These are phyloP conservation scores for Mycena metata DNA, from an alignment of 768 basidiomycete genomes.

Conservation along the genomic window DNA sequence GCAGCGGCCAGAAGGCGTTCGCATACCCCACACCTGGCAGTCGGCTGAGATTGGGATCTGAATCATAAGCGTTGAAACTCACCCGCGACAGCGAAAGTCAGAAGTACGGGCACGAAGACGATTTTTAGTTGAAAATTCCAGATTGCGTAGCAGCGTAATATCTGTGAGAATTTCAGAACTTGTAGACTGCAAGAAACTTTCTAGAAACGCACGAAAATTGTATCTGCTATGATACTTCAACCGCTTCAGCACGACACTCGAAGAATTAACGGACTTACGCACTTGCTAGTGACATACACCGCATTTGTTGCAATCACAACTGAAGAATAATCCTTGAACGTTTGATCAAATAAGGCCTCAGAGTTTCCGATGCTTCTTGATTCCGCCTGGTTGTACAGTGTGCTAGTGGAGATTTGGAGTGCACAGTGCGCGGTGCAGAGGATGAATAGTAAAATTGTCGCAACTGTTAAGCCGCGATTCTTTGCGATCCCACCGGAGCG, in stretches of 20 bases:
- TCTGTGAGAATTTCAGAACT: too few species aligned
- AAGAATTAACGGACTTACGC: slow-evolving; percentile 6
- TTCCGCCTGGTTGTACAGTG: too few species aligned
- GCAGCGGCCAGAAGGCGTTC: slow-evolving; percentile 13
- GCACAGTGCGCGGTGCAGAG: slow-evolving; percentile 9
- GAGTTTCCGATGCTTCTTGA: too few species aligned
- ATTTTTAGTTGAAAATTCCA: slow-evolving; percentile 16
- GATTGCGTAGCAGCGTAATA: too few species aligned
- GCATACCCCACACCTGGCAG: slow-evolving; percentile 9
- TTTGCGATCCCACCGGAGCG: background rate
- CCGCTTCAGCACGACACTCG: slow-evolving; percentile 10
- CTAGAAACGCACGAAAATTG: too few species aligned
- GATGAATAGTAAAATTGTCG: slow-evolving; percentile 4
- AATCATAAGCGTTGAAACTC: background rate
- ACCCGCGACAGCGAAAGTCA: slow-evolving; percentile 17
- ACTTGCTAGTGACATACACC: slow-evolving; percentile 23
- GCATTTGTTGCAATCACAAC: too few species aligned
- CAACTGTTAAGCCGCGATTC: slow-evolving; percentile 10
- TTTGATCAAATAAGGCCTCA: too few species aligned
- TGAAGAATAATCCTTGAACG: too few species aligned
- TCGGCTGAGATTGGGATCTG: background rate
- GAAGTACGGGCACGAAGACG: slow-evolving; percentile 8
- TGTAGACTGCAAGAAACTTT: too few species aligned
- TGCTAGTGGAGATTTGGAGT: slow-evolving; percentile 16
- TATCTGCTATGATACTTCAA: slow-evolving; percentile 7